Conservation (phyloP, 805 yeast genomes). For the Lachancea dasiensis region DNA sequence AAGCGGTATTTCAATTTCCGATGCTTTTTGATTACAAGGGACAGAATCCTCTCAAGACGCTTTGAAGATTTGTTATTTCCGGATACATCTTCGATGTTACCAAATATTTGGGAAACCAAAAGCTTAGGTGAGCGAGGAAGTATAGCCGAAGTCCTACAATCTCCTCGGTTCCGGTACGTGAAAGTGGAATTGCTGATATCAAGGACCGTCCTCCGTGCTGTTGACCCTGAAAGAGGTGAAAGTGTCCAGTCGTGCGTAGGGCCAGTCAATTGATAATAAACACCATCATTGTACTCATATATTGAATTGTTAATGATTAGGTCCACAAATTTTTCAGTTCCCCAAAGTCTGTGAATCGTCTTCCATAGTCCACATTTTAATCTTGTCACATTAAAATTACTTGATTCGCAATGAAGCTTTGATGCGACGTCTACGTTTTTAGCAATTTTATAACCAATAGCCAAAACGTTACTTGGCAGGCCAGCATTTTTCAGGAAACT, state of each 20-base stretch:
- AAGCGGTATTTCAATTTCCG: constrained; percentile 11
- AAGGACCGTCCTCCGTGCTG: too few relatives aligned
- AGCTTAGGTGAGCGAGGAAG: not conserved
- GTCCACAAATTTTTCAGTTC: constrained; percentile 35
- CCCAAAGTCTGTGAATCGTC: constrained; percentile 35
- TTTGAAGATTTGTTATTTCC: not conserved
- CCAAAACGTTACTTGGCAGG: constrained; percentile 35
- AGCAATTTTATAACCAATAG: constrained; percentile 40
- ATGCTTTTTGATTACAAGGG: constrained; percentile 6
- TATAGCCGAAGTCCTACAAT: not conserved
- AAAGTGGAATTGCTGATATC: constrained; percentile 1
- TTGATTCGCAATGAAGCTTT: constrained; percentile 29
- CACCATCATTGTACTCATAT: constrained; percentile 14
- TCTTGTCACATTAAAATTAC: constrained; percentile 35
- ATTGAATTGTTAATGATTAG: constrained; percentile 37
- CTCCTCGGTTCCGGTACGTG: constrained; percentile 4
- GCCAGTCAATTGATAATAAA: constrained; percentile 22
- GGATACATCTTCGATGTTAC: too few relatives aligned
- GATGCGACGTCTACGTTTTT: constrained; percentile 24
- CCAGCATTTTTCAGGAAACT: constrained; percentile 24
- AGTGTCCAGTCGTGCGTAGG: constrained; percentile 1
- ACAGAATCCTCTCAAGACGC: not conserved
- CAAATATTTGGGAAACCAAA: constrained; percentile 2
- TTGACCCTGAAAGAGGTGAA: too few relatives aligned
- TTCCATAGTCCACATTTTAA: constrained; percentile 44